Conservation (phyloP, 2,329 filamentous ascomycete genomes). For the Fusarium domesticum region DNA sequence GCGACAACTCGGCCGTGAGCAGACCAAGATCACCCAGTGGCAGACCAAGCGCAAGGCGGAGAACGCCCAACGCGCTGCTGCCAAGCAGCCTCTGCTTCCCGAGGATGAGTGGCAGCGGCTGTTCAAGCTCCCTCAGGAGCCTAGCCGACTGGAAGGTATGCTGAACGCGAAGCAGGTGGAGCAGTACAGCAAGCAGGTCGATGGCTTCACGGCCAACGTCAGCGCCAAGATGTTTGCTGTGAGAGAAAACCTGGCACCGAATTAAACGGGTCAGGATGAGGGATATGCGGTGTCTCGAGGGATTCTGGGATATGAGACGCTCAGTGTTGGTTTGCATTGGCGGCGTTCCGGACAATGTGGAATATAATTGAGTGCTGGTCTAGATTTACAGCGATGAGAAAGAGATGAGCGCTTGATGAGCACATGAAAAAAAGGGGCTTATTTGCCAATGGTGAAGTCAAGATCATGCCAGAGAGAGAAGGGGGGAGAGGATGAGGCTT, state of each 20-base stretch:
- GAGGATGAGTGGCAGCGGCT: constrained; percentile 98
- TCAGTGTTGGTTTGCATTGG: constrained; percentile 40
- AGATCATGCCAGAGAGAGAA: constrained; percentile 9
- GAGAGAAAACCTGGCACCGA: constrained; percentile 64
- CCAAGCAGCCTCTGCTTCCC: constrained; percentile 84
- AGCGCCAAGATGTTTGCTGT: constrained; percentile 98
- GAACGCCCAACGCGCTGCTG: constrained; percentile 77
- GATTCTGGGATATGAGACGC: constrained; percentile 30
- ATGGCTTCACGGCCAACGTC: constrained; percentile 89
- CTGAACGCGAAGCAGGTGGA: constrained; percentile 94
- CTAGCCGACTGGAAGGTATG: constrained; percentile 88
- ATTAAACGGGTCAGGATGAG: constrained; percentile 35
- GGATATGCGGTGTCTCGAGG: constrained; percentile 27
- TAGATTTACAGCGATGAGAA: constrained; percentile 35
- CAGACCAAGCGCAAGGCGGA: constrained; percentile 95
- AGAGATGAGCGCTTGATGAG: constrained; percentile 31
- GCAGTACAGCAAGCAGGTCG: constrained; percentile 95
- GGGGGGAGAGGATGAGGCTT: constrained; percentile 11
- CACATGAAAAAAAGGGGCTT: constrained; percentile 21
- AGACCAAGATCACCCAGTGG: constrained; percentile 95
- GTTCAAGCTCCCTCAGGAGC: constrained; percentile 96
- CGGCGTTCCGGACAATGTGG: constrained; percentile 42
- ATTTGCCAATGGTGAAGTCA: constrained; percentile 15
- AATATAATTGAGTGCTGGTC: constrained; percentile 38
- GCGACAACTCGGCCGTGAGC: constrained; percentile 87